A percentile compares a stretch with the other conserved stretches of the same genome.
Conservation (phyloP, 352 stramenopile species). For the Blastocystis sp. region DNA sequence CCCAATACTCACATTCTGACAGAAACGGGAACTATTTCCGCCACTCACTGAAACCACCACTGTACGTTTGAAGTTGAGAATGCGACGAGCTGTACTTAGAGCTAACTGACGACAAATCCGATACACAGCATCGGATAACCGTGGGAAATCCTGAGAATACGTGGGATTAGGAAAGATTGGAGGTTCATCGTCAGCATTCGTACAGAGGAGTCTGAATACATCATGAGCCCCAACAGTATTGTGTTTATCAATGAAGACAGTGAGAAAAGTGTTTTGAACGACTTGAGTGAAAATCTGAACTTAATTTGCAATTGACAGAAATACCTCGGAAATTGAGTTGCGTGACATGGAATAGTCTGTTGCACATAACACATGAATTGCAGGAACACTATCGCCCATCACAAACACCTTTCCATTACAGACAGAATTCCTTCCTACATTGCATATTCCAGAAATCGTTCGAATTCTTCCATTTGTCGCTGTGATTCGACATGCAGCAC, state of each 20-base stretch:
- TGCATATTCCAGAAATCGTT: neutral
- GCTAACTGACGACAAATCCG: neutral
- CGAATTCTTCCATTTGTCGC: neutral
- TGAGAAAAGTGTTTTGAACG: conserved; percentile 1
- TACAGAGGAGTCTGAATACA: neutral
- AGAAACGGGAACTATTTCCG: neutral
- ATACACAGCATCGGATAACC: conserved; percentile 18
- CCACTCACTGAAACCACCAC: neutral
- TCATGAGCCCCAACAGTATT: neutral
- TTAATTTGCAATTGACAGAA: neutral
- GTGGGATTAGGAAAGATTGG: neutral
- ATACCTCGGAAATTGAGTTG: conserved; percentile 1
- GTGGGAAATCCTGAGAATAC: neutral
- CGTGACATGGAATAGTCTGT: neutral
- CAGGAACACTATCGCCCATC: neutral
- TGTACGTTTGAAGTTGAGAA: neutral
- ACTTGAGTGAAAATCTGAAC: conserved; percentile 13
- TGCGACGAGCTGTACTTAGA: neutral
- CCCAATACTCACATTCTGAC: neutral
- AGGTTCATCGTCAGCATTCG: neutral
- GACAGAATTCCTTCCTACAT: neutral
- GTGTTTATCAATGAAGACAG: neutral
- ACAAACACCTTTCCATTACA: neutral
- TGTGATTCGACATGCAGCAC: neutral
- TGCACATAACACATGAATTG: neutral